Base-by-base conservation (phyloP, 768 basidiomycete genomes). In the Suillus discolor region DNA sequence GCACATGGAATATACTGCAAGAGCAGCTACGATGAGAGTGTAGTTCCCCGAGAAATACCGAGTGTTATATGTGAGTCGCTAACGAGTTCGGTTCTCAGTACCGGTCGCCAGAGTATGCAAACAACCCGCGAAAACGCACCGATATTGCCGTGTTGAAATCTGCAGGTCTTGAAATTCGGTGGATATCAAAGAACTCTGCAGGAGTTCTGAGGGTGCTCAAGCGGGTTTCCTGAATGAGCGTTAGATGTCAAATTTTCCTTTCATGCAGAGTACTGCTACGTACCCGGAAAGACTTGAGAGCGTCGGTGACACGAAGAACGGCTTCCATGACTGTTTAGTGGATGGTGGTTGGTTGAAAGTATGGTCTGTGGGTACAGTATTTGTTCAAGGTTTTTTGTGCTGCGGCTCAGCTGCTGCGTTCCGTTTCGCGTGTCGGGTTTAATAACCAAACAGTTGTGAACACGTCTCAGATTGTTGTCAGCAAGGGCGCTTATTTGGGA, bases 61-160 rank as follows among this genome's bases (percentile, higher is more conserved):
- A 47, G 94, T 95, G 81, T 97, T 97, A 82, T 97, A 95, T 28
- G 93, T 93, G 85, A 96, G 93, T 66, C 94, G 88, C 94, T 95
- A 73, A 28, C 38, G 41, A 53, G 62, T 28, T 61, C 28, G 16
- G 54, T 49, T 11, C 28, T 23, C 8, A 42, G 23, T 15, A 31
- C 4, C 7, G 34, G 51, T 23, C 20, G 41, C 18, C 51, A 9
- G 53, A 18, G 28, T 20, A 54, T 18, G 9, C 49, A 51, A 53
- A 18, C 28, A n/a, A n/a, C n/a, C n/a, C 9, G 18, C 28, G 28
- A 15, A 51, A 36, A 79, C 89, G 72, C 67, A 92, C 92, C 69
- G 89, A 86, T 44, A 89, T 90, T 54, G 92, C 91, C 67, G 88
- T 84, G 75, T 93, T 92, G 57, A 93, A 74, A 74, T 96, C 92